phyloP scores from a whole-genome alignment of 192 early-diverging fungal genomes.

The Coemansia sp. region DNA sequence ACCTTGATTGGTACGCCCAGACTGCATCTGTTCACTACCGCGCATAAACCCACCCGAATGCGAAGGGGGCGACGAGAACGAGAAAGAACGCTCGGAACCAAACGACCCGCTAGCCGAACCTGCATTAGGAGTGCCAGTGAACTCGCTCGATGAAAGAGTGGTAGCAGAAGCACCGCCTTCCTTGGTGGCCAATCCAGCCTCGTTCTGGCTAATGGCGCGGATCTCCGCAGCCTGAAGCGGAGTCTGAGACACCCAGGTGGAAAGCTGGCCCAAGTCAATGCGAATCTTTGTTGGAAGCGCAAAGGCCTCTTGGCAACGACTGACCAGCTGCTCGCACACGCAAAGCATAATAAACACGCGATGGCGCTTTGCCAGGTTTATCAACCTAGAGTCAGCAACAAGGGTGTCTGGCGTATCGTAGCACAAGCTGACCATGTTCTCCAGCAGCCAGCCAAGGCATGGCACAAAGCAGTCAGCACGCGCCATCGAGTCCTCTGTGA shows the following conservation, averaged over 20 bases:
- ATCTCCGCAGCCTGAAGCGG: slow-evolving; percentile 41
- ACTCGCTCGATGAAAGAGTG: neutral
- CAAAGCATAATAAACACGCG: slow-evolving; percentile 63
- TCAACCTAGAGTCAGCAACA: slow-evolving; percentile 57
- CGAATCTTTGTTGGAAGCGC: slow-evolving; percentile 48
- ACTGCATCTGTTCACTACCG: slow-evolving; percentile 20
- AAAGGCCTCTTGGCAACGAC: slow-evolving; percentile 53
- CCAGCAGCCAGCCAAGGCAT: slow-evolving; percentile 72
- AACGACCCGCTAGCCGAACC: neutral
- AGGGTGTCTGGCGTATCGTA: slow-evolving; percentile 62
- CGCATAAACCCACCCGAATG: slow-evolving; percentile 29
- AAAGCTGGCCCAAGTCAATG: slow-evolving; percentile 40
- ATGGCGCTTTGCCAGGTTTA: slow-evolving; percentile 70
- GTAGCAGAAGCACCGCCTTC: neutral
- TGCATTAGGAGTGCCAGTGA: neutral
- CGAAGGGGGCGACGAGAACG: slow-evolving; percentile 28
- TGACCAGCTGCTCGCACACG: slow-evolving; percentile 53
- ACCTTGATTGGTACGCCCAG: slow-evolving; percentile 28
- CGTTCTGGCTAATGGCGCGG: slow-evolving; percentile 23
- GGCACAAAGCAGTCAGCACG: slow-evolving; percentile 59
- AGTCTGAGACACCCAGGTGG: slow-evolving; percentile 31
- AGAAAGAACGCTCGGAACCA: slow-evolving; percentile 24
- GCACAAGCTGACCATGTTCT: slow-evolving; percentile 70
- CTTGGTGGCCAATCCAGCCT: slow-evolving; percentile 12
- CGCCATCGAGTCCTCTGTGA: slow-evolving; percentile 37